These are phyloP conservation scores for Phylloporus sp. DNA, from an alignment of 768 basidiomycete species.

Conservation along the genomic window DNA sequence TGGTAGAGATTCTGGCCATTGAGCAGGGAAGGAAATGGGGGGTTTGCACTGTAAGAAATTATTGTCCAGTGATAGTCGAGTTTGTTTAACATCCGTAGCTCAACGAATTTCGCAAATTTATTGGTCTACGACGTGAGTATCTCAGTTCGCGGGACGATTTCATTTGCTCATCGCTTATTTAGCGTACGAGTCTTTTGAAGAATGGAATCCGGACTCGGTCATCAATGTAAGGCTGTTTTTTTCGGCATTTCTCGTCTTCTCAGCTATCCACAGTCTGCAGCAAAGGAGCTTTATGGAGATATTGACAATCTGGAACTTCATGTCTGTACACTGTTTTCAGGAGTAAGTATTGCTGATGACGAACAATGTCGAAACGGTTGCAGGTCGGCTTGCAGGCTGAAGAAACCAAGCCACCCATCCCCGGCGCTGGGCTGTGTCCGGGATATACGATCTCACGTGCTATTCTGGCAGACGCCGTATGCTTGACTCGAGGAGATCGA, in stretches of 20 bases:
- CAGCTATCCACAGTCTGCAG: constrained; percentile 43
- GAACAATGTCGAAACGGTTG: neutral
- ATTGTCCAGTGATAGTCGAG: neutral
- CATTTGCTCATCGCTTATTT: constrained; percentile 7
- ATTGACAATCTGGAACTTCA: constrained; percentile 80
- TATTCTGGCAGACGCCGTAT: constrained; percentile 78
- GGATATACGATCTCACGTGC: constrained; percentile 81
- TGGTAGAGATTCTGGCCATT: constrained; percentile 68
- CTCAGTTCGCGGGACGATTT: neutral
- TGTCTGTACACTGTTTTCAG: constrained; percentile 34
- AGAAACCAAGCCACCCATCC: constrained; percentile 55
- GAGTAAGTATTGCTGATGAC: neutral
- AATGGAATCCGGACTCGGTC: constrained; percentile 63
- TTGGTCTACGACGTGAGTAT: constrained; percentile 60
- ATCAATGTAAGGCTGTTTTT: constrained; percentile 42
- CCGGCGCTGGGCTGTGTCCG: constrained; percentile 74
- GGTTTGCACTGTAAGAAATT: constrained; percentile 54
- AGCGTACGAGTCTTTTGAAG: constrained; percentile 61
- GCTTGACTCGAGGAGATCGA: constrained; percentile 70
- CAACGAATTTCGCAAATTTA: constrained; percentile 69
- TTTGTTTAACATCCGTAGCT: constrained; percentile 32
- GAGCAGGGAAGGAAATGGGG: constrained; percentile 65
- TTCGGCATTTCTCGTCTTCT: neutral
- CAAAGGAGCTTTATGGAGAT: constrained; percentile 59
- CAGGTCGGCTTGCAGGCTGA: constrained; percentile 70